These are phyloP conservation scores for Casaregolazyma suthepensis DNA, from an alignment of 1,139 yeast species.

Conservation along the genomic window DNA sequence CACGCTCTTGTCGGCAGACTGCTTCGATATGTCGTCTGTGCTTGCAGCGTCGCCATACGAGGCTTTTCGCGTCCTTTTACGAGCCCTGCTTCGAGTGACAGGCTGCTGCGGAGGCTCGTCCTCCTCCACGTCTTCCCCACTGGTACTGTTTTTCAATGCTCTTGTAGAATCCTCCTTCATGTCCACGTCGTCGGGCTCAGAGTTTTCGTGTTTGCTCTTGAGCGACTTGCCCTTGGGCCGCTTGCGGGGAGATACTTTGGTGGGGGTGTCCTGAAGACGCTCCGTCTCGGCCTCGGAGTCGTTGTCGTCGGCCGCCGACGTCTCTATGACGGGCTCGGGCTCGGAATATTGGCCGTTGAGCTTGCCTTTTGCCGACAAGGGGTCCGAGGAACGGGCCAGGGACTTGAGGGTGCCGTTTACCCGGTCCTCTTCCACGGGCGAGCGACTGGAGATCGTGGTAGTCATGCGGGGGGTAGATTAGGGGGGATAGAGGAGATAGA, in stretches of 20 bases:
- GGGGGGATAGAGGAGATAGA: background rate
- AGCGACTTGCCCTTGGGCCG: constrained; percentile 42
- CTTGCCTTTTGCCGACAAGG: constrained; percentile 7
- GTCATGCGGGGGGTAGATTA: constrained; percentile 2
- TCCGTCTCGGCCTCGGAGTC: constrained; percentile 73
- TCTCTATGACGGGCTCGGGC: background rate
- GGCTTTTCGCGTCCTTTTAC: background rate
- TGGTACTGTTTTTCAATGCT: background rate
- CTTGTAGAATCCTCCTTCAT: constrained; percentile 1
- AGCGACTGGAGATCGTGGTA: constrained; percentile 2
- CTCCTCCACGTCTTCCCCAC: constrained; percentile 9
- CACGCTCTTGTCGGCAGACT: background rate
- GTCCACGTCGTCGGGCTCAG: background rate
- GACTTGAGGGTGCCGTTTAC: constrained; percentile 64
- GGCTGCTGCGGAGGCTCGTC: background rate
- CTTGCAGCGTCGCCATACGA: background rate
- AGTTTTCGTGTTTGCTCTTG: background rate
- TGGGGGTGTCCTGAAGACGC: constrained; percentile 56
- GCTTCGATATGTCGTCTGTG: background rate
- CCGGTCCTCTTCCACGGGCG: constrained; percentile 1
- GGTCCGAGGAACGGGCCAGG: constrained; percentile 59
- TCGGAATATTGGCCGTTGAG: constrained; percentile 5
- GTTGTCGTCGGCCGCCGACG: background rate
- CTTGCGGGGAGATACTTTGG: constrained; percentile 9
- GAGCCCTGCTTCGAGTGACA: background rate